phyloP scores from a whole-genome alignment of 306 rosid genomes.

The Cucurbita argyrosperma region DNA sequence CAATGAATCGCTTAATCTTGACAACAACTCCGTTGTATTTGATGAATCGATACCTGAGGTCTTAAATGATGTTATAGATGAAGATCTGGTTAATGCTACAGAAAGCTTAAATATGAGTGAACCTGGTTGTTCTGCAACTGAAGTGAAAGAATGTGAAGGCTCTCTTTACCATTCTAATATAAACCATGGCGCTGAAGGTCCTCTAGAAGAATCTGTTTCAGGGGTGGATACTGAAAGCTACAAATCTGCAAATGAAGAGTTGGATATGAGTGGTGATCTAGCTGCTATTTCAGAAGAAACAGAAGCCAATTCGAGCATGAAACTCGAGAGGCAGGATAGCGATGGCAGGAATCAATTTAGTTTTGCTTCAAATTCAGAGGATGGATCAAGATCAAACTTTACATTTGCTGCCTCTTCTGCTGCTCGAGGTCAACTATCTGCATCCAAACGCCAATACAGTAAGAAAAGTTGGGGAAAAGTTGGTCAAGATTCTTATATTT shows the following conservation, averaged over 20 bases:
- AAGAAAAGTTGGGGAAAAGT: constrained; percentile 44
- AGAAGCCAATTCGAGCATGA: constrained; percentile 29
- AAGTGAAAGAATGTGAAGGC: constrained; percentile 12
- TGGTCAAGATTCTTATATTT: constrained; percentile 39
- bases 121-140: constrained; percentile 15
- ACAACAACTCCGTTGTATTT: constrained; percentile 13
- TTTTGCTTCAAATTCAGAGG: constrained; percentile 34
- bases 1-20: constrained; percentile 31
- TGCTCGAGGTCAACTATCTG: constrained; percentile 33
- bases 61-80: constrained; percentile 36
- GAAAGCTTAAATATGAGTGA: constrained; percentile 31
- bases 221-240: constrained; percentile 79
- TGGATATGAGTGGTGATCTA: constrained; percentile 30
- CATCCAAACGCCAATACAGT: constrained; percentile 46
- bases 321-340: constrained; percentile 21
- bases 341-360: constrained; percentile 23
- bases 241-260: constrained; percentile 59
- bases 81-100: constrained; percentile 46
- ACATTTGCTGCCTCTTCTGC: constrained; percentile 70
- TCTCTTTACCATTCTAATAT: constrained; percentile 14
- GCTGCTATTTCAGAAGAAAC: constrained; percentile 26
- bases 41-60: constrained; percentile 24
- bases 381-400: constrained; percentile 39
- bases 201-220: constrained; percentile 38
- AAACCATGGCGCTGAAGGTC: constrained; percentile 24